These are phyloP conservation scores for Leishmania arabica DNA, from an alignment of 208 protist species.

Conservation along the genomic window DNA sequence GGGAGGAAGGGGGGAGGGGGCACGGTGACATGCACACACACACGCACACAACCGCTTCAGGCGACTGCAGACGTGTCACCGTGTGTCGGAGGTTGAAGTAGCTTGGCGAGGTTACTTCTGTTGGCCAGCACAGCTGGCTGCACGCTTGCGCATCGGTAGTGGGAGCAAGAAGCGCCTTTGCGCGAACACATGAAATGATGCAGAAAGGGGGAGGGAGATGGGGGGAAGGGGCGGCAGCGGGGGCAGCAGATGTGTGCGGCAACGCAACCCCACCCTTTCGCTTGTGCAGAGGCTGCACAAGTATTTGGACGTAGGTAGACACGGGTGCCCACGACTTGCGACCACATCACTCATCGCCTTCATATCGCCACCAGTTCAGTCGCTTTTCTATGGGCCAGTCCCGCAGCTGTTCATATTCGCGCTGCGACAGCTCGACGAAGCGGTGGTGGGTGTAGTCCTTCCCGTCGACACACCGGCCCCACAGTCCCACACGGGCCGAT, in stretches of 20 bases:
- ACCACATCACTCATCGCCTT: slow-evolving; percentile 19
- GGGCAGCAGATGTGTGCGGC: not conserved
- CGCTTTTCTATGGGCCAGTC: slow-evolving; percentile 77
- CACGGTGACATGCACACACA: not conserved
- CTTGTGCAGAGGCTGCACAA: not conserved
- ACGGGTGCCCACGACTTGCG: not conserved
- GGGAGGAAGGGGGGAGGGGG: not conserved
- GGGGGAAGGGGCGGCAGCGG: too few relatives aligned
- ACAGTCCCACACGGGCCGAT: slow-evolving; percentile 81
- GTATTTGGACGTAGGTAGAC: not conserved
- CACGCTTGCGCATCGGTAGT: not conserved
- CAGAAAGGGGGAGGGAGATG: too few relatives aligned
- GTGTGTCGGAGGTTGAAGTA: not conserved
- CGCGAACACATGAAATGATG: not conserved
- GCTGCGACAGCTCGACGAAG: slow-evolving; percentile 65
- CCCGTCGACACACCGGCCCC: slow-evolving; percentile 79
- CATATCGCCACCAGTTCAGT: slow-evolving; percentile 85
- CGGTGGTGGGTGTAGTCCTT: slow-evolving; percentile 90
- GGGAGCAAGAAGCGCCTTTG: too few relatives aligned
- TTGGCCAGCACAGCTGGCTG: not conserved
- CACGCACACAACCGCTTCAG: not conserved
- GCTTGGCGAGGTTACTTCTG: not conserved
- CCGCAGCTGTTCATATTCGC: slow-evolving; percentile 75
- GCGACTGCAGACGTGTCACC: not conserved
- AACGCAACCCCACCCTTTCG: not conserved